These are phyloP conservation scores for Podila horticola DNA, from an alignment of 192 early-diverging fungal genomes.

Conservation along the genomic window DNA sequence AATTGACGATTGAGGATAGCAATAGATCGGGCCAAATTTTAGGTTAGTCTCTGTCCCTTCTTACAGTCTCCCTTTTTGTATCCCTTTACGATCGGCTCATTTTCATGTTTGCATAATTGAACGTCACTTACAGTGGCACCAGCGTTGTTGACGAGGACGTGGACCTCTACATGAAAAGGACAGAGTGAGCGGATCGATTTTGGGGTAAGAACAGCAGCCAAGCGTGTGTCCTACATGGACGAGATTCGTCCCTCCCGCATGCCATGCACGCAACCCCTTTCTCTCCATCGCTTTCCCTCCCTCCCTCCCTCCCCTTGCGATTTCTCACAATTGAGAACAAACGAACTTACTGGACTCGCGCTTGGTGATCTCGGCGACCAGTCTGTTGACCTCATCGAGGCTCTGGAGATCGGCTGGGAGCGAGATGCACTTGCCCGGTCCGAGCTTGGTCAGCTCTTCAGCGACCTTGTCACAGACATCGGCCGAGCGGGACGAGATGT, in stretches of 20 bases:
- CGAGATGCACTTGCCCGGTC: conserved; percentile 78
- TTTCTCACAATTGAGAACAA: not conserved
- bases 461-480: conserved; percentile 69
- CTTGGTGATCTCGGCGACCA: conserved; percentile 67
- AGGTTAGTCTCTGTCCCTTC: not conserved
- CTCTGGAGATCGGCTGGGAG: conserved; percentile 80
- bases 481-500: conserved; percentile 86
- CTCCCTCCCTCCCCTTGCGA: not conserved
- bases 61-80: not conserved
- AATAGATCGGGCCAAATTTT: not conserved
- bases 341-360: conserved; percentile 66
- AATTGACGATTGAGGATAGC: too few species aligned
- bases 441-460: conserved; percentile 69
- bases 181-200: not conserved
- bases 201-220: not conserved
- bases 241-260: not conserved
- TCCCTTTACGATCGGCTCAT: not conserved
- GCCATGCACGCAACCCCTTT: not conserved
- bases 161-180: conserved; percentile 63
- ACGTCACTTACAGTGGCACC: conserved; percentile 59
- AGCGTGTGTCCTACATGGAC: not conserved
- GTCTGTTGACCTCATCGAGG: conserved; percentile 62
- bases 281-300: not conserved
- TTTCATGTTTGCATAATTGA: not conserved
- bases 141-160: conserved; percentile 92